Evolutionary conservation across 495 filamentous ascomycete genomes (phyloP).

Genomic region (Rostrohypoxylon terebratum): DNA sequence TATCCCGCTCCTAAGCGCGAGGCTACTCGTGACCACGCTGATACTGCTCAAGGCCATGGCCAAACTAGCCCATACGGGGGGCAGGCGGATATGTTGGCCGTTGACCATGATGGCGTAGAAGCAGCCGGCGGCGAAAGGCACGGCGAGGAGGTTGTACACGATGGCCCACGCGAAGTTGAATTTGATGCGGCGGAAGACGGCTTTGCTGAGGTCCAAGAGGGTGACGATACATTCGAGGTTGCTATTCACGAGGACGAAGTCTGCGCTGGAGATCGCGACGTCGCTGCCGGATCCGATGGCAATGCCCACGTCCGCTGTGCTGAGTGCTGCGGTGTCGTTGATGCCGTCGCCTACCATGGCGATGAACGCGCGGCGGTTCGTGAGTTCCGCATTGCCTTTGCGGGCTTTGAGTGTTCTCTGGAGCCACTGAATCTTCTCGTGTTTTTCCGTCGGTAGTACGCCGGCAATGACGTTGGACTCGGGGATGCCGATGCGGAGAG

Average conservation of each 20-base stretch:
- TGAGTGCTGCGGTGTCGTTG: conserved; percentile 87
- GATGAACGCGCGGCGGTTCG: conserved; percentile 54
- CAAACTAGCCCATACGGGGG: conserved; percentile 85
- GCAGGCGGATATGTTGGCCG: conserved; percentile 68
- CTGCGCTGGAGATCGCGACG: conserved; percentile 82
- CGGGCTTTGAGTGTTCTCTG: conserved; percentile 69
- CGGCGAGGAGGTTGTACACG: conserved; percentile 81
- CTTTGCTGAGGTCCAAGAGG: conserved; percentile 74
- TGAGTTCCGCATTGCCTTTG: conserved; percentile 41
- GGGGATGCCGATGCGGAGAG: conserved; percentile 79
- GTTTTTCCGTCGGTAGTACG: conserved; percentile 87
- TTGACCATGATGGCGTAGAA: conserved; percentile 74
- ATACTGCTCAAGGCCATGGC: conserved; percentile 91
- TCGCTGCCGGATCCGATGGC: conserved; percentile 87
- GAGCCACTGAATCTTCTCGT: conserved; percentile 81
- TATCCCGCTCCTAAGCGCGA: conserved; percentile 68
- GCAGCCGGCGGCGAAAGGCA: conserved; percentile 87
- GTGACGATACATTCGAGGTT: conserved; percentile 77
- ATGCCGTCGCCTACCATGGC: conserved; percentile 84
- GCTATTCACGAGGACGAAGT: conserved; percentile 85
- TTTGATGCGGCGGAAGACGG: conserved; percentile 81
- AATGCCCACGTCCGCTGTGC: conserved; percentile 83
- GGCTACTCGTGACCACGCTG: conserved; percentile 79
- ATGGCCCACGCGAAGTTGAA: conserved; percentile 92
- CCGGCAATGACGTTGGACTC: conserved; percentile 83